Conservation (phyloP, 345 rosid genomes). For the Citrus unshiu region DNA sequence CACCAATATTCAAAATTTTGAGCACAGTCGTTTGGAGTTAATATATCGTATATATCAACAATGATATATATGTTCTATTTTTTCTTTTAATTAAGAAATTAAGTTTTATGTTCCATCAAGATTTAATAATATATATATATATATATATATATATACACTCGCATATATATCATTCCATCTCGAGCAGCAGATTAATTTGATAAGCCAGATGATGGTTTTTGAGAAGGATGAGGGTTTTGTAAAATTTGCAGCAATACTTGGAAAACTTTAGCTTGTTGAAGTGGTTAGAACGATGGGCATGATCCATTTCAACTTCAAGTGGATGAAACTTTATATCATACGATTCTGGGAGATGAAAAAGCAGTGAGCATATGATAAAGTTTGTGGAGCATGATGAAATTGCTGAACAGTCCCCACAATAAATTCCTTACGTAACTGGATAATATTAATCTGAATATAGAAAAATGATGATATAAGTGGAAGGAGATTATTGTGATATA, state of each 20-base stretch:
- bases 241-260: neutral
- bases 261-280: neutral
- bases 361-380: slow-evolving; percentile 11
- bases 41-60: too few species aligned
- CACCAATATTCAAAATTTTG: too few species aligned
- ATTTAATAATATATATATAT: too few species aligned
- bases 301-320: neutral
- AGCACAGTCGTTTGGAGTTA: too few species aligned
- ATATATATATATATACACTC: too few species aligned
- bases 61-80: too few species aligned
- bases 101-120: too few species aligned
- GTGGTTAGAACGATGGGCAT: neutral
- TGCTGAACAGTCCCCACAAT: slow-evolving; percentile 2
- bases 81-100: too few species aligned
- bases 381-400: slow-evolving; percentile 4
- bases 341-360: slow-evolving; percentile 7
- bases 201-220: neutral
- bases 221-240: neutral
- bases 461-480: neutral
- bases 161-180: too few species aligned
- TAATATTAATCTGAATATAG: neutral
- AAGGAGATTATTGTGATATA: neutral
- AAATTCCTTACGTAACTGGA: neutral
- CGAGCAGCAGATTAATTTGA: too few species aligned
- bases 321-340: neutral